Evolutionary conservation across 768 basidiomycete species (phyloP), one percentile per base, ranked within the genome.

Genomic region (Tephrocybe sp.): DNA sequence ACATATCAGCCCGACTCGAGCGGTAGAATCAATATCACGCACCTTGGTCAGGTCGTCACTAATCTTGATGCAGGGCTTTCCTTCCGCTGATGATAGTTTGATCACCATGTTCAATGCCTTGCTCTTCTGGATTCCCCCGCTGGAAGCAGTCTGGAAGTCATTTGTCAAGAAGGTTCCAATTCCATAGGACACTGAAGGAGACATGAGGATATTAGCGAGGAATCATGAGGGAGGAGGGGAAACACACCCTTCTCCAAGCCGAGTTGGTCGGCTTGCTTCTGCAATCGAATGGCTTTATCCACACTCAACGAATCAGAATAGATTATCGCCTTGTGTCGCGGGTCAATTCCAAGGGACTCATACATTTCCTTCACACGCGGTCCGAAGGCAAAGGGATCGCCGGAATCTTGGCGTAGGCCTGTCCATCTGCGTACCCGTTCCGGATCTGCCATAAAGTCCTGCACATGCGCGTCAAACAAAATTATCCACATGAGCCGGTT

Each of bases 81-180:
- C 79, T 59, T 90, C 74, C 11, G 97, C 85, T 37, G 81, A 77
- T 31, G 82, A 78, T 8, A 99, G 74, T 62, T 98, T 98, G 70
- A 98, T 94, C 41, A 99, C 96, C 63, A 98, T 98, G 62, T 96
- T 97, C 54, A 97, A 65, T 18, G 92, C 80, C 61, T 83, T 88
- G 70, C 88, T 92, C 68, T 81, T 82, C 61, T 80, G 79, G 13
- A 45, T 57, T 27, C 64, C 54, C n/a, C 66, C 62, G 52, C 68
- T 72, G 26, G 72, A 71, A 34, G 64, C 58, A 61, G 59, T 77
- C 66, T 24, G 69, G 70, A 95, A 97, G 67, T 97, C 94, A 61
- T 97, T 98, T 13, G 93, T 92, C 8, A 98, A 67, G 64, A 78
- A 87, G 0, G 97, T 99, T 1, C 97, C 97, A 36, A 98, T 93